phyloP scores from a whole-genome alignment of 148 eudicot genomes.

The Pharnaceum exiguum region DNA sequence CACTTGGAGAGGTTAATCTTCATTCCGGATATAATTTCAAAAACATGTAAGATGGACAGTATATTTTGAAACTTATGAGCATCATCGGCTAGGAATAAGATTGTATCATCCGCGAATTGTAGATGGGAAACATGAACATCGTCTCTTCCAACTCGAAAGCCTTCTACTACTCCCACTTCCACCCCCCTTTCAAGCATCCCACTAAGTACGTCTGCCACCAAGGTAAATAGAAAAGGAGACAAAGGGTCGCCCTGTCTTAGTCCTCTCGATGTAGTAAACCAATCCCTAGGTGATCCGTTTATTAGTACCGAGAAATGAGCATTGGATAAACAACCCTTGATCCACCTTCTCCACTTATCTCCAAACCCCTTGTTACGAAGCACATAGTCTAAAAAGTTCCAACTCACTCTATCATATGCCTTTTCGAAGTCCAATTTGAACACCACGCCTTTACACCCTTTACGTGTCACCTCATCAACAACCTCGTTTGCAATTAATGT shows the following conservation, averaged over 20 bases:
- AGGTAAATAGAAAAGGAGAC: not conserved
- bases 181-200: not conserved
- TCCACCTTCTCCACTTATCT: not conserved
- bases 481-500: not conserved
- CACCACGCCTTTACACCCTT: not conserved
- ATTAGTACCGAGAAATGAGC: not conserved
- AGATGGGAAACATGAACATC: not conserved
- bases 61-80: not conserved
- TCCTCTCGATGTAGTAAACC: not conserved
- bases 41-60: no score
- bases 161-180: not conserved
- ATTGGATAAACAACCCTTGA: not conserved
- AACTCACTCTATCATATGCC: not conserved
- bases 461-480: not conserved
- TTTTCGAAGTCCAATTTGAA: not conserved
- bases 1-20: no score
- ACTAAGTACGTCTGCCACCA: not conserved
- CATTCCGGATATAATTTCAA: no score
- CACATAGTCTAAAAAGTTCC: not conserved
- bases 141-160: not conserved
- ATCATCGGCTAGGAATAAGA: not conserved
- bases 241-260: not conserved
- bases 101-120: not conserved
- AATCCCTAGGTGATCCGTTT: not conserved
- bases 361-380: not conserved